phyloP scores from a whole-genome alignment of 2,329 filamentous ascomycete genomes.

The Epichloe gansuensis region DNA sequence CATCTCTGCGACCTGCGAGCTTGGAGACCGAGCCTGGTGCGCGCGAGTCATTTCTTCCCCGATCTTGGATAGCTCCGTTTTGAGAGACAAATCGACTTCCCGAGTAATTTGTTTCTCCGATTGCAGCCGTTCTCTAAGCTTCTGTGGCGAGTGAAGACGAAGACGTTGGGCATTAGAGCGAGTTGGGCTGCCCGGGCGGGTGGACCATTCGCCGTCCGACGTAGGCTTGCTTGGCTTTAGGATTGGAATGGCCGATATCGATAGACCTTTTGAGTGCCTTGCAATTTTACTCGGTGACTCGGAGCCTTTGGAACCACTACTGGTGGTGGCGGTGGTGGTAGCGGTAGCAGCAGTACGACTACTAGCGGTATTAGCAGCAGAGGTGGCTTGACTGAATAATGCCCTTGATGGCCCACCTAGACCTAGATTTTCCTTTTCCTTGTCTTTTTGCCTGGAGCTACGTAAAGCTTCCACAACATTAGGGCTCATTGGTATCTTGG shows the following conservation, averaged over 20 bases:
- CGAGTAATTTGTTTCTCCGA: conserved; percentile 66
- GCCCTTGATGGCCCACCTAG: conserved; percentile 9
- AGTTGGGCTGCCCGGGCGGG: conserved; percentile 17
- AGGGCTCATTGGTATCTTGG: conserved; percentile 42
- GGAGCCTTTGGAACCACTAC: conserved; percentile 7
- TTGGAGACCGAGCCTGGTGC: conserved; percentile 16
- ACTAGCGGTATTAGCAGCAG: background rate
- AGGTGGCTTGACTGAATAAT: background rate
- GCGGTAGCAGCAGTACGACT: background rate
- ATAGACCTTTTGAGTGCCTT: conserved; percentile 37
- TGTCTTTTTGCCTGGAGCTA: conserved; percentile 34
- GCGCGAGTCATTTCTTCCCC: conserved; percentile 62
- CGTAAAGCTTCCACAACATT: conserved; percentile 24
- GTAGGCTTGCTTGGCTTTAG: conserved; percentile 28
- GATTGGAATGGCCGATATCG: conserved; percentile 42
- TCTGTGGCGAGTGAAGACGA: conserved; percentile 59
- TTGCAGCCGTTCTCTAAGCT: conserved; percentile 73
- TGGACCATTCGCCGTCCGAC: conserved; percentile 14
- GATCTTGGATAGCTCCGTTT: conserved; percentile 68
- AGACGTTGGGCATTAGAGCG: conserved; percentile 36
- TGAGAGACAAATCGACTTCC: conserved; percentile 55
- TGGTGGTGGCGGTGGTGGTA: background rate
- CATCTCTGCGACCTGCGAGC: conserved; percentile 17
- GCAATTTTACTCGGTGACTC: conserved; percentile 17
- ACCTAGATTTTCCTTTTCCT: conserved; percentile 22